Base-by-base conservation (phyloP, 1,284 basidiomycete genomes). In the Ceratorhiza oryzae-sativae region DNA sequence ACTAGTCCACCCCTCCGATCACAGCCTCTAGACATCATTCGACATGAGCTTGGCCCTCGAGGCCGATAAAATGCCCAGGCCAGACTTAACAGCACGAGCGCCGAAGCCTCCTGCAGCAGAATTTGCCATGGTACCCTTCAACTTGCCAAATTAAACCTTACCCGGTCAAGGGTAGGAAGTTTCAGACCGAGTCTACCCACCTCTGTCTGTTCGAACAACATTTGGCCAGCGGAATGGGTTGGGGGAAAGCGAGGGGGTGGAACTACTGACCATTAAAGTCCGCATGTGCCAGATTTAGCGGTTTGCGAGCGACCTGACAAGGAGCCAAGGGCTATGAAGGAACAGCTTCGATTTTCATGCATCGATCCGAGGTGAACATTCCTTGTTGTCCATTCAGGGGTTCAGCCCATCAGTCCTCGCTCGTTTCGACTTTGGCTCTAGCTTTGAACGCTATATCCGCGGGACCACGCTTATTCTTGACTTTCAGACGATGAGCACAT, bases 91-190 rank as follows among this genome's bases (percentile, higher is more conserved):
- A 70, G 87, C 88, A 75, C 90, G 89, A 75, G 91, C 90, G 6
- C 90, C 90, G 65, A 87, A 84, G 78, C 90, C 90, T 56, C 89
- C 89, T 3, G 84, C 90, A 46, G 90, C 89, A 59, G 87, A 86
- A 58, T 86, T 83, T 3, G 88, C 88, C 82, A 73, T 73, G 34
- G 49, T 87, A 74, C 83, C 84, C 6, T 87, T 87, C 53, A 87
- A 83, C 30, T 83, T 83, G 0, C 88, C 87, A 73, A 86, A 87
- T 75, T 86, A 88, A 78, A 78, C 82, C 79, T 86, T 86, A 82
- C 73, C 39, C 74, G 72, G 30, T 77, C 75, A 8, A 73, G 72
- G 8, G 65, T 41, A 18, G 73, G 73, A 30, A 74, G 65, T 13
- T 53, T 67, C 49, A 67, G 34, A 1, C 63, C 63, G n/a, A 67